Conservation (phyloP, 768 basidiomycete species). For the Lactifluus volemus region DNA sequence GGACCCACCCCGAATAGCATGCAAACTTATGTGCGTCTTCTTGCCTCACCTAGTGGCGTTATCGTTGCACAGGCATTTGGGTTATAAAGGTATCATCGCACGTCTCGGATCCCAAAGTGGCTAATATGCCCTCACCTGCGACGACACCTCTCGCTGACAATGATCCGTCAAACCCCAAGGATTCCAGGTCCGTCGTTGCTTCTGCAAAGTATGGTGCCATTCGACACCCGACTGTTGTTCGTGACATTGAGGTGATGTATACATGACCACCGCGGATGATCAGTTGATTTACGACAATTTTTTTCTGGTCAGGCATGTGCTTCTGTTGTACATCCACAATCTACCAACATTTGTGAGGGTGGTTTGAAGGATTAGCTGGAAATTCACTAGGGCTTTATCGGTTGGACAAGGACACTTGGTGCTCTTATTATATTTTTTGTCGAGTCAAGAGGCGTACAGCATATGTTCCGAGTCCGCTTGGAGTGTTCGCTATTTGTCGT, state of each 20-base stretch:
- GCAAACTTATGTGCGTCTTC: constrained; percentile 15
- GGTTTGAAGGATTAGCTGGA: not conserved
- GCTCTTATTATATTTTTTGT: not conserved
- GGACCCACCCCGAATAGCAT: not conserved
- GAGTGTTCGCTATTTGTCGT: not conserved
- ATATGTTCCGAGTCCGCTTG: not conserved
- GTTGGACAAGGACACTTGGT: not conserved
- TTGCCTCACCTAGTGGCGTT: constrained; percentile 7
- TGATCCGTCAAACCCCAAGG: not conserved
- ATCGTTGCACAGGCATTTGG: constrained; percentile 11
- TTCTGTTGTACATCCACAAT: not conserved
- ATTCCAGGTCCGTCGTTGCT: not conserved
- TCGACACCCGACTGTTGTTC: not conserved
- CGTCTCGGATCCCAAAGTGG: not conserved
- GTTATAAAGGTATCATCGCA: constrained; percentile 9
- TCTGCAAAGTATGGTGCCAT: constrained; percentile 6
- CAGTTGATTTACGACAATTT: not conserved
- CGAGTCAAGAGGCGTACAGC: not conserved
- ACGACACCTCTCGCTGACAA: not conserved
- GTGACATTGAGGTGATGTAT: not conserved
- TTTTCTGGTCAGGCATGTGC: not conserved
- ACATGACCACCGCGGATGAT: not conserved
- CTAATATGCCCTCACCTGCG: not conserved
- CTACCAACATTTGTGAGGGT: not conserved
- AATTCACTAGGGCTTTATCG: not conserved